Evolutionary conservation across 2,329 filamentous ascomycete species (phyloP), one percentile per base, ranked within the genome.

Genomic region (Alternaria alternata): DNA sequence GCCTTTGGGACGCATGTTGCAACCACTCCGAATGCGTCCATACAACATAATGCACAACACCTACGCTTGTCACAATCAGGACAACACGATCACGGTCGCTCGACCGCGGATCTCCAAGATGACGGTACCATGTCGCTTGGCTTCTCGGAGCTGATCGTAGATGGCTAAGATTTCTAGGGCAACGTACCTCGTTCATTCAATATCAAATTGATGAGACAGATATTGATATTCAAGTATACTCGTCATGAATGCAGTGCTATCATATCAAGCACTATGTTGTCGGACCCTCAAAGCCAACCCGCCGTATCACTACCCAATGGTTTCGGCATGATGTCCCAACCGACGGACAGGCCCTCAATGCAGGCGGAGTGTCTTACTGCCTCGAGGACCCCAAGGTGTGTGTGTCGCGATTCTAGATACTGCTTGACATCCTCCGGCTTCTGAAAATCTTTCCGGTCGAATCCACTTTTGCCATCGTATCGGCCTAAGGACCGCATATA

Each of bases 401-500:
- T 83, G 14, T 77, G 52, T n/a, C 73, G 75, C 6, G 77, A 79
- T 65, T 87, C 84, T 8, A 84, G 75, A 44, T 76, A 82, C 8
- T 72, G 59, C 0, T 63, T 51, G 0, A 79, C 73, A 39, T 79
- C 75, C 22, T 70, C 61, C 9, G 76, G 67, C 4, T 59, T 65
- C 7, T 67, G 64, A 34, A 75, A 77, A 58, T 81, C 75, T 11
- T 57, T 64, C 5, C 68, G 68, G 2, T 80, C 66, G 43, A 87
- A 87, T 0, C 84, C 84, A 3, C 65, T 75, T 1, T 64, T 68
- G 0, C 78, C 83, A 4, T 78, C 72, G 62, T 81, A 83, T 58
- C 85, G 85, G 0, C 86, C 86, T 14, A 88, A 66, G 30, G 83
- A 85, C 28, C 84, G 77, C 38, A 88, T 69, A 69, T 87, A 88